These are phyloP conservation scores for Cyberlindnera nakhonratchasimensis DNA, from an alignment of 805 yeast genomes.

Conservation along the genomic window DNA sequence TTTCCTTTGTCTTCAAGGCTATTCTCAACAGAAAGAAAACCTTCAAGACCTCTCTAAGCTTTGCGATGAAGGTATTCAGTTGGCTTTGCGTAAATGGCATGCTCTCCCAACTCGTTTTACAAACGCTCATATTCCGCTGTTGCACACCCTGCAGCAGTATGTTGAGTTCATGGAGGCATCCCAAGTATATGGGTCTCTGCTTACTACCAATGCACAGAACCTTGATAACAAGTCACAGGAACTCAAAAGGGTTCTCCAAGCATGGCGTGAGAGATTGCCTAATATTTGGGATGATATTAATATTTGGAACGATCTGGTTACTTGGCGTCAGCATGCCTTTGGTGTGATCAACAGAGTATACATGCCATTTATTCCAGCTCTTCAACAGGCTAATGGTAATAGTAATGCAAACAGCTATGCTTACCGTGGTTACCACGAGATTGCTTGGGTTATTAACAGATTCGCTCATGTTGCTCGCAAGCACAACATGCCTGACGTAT, in stretches of 20 bases:
- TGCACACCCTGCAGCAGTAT: constrained; percentile 95
- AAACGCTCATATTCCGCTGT: constrained; percentile 80
- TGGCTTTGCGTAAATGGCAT: constrained; percentile 90
- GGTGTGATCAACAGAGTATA: constrained; percentile 93
- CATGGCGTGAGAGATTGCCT: constrained; percentile 97
- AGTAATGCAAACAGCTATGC: constrained; percentile 87
- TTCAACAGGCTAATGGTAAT: constrained; percentile 66
- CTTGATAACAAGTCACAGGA: constrained; percentile 92
- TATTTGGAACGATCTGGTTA: constrained; percentile 94
- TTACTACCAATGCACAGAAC: constrained; percentile 88
- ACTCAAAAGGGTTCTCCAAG: constrained; percentile 87
- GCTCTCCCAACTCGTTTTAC: constrained; percentile 72
- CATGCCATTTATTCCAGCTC: constrained; percentile 83
- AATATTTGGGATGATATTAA: constrained; percentile 97
- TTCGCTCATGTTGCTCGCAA: constrained; percentile 98
- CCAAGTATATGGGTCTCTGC: constrained; percentile 83
- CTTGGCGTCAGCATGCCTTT: constrained; percentile 99
- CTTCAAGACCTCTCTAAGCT: constrained; percentile 78
- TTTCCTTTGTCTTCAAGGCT: constrained; percentile 87
- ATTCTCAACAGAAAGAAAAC: constrained; percentile 85
- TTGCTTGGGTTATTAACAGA: constrained; percentile 97
- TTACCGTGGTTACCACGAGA: constrained; percentile 96
- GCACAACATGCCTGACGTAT: constrained; percentile 95
- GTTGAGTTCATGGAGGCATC: constrained; percentile 97
- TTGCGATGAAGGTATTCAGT: constrained; percentile 95